Evolutionary conservation across 1,139 yeast genomes (phyloP).

Genomic region (Blastobotrys aristatus): DNA sequence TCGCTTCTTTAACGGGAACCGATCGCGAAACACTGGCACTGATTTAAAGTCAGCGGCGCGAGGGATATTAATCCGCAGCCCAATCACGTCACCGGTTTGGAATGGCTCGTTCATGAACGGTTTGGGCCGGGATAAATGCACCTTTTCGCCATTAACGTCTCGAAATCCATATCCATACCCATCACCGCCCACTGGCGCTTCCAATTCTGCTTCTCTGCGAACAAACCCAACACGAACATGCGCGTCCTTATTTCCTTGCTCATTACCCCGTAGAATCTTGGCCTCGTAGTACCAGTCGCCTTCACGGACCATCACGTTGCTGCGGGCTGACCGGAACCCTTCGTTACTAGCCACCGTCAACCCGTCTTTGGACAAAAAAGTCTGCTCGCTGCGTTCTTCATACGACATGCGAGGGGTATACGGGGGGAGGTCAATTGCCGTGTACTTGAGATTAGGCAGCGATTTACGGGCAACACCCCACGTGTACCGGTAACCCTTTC

Average conservation of each 20-base stretch:
- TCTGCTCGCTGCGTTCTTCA: slow-evolving; percentile 67
- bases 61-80: slow-evolving; percentile 74
- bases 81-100: slow-evolving; percentile 73
- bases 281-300: slow-evolving; percentile 82
- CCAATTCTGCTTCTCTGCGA: slow-evolving; percentile 80
- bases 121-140: slow-evolving; percentile 68
- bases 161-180: slow-evolving; percentile 90
- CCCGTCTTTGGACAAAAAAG: slow-evolving; percentile 41
- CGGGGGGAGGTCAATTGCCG: slow-evolving; percentile 74
- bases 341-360: slow-evolving; percentile 47
- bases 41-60: slow-evolving; percentile 13
- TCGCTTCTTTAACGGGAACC: slow-evolving; percentile 78
- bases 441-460: slow-evolving; percentile 57
- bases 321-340: slow-evolving; percentile 81
- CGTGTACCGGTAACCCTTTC: slow-evolving; percentile 75
- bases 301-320: slow-evolving; percentile 70
- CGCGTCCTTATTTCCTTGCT: slow-evolving; percentile 27
- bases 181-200: slow-evolving; percentile 95
- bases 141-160: slow-evolving; percentile 71
- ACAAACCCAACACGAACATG: slow-evolving; percentile 83
- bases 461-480: slow-evolving; percentile 71
- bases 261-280: slow-evolving; percentile 44
- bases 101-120: slow-evolving; percentile 53
- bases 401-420: slow-evolving; percentile 55
- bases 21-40: slow-evolving; percentile 58